phyloP scores from a whole-genome alignment of 2,329 filamentous ascomycete species.

The Penicillium sp. region DNA sequence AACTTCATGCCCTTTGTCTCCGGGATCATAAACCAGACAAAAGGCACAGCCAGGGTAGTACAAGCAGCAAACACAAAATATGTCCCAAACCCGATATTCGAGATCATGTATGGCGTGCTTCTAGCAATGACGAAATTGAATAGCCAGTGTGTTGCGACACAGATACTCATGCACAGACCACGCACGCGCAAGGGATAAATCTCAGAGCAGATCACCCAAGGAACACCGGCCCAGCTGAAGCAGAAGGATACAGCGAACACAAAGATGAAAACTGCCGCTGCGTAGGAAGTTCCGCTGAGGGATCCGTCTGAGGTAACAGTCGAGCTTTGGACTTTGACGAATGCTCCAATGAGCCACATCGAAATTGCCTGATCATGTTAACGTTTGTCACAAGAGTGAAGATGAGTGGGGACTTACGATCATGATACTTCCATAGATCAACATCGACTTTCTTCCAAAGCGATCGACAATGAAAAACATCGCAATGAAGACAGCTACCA shows the following conservation, averaged over 20 bases:
- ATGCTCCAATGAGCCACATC: constrained; percentile 69
- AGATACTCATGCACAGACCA: constrained; percentile 65
- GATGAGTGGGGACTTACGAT: constrained; percentile 45
- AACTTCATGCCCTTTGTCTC: constrained; percentile 31
- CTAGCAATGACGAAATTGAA: constrained; percentile 71
- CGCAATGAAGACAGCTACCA: constrained; percentile 64
- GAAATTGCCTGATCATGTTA: constrained; percentile 58
- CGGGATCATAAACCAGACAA: constrained; percentile 28
- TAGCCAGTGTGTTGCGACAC: constrained; percentile 67
- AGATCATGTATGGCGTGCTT: constrained; percentile 62
- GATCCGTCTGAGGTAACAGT: constrained; percentile 48
- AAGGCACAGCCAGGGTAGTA: constrained; percentile 12
- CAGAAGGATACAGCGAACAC: constrained; percentile 68
- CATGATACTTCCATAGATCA: constrained; percentile 66
- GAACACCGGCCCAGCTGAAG: constrained; percentile 67
- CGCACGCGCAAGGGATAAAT: constrained; percentile 67
- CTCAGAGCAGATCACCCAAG: constrained; percentile 70
- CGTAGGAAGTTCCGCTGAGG: constrained; percentile 64
- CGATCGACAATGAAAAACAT: constrained; percentile 39
- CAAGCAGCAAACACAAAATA: constrained; percentile 22
- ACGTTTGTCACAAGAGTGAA: constrained; percentile 56
- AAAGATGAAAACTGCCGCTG: constrained; percentile 68
- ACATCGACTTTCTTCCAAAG: constrained; percentile 52
- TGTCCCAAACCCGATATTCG: constrained; percentile 26
- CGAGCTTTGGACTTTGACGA: constrained; percentile 41